phyloP scores from a whole-genome alignment of 2,329 filamentous ascomycete genomes.

The Falciphora oryzae region DNA sequence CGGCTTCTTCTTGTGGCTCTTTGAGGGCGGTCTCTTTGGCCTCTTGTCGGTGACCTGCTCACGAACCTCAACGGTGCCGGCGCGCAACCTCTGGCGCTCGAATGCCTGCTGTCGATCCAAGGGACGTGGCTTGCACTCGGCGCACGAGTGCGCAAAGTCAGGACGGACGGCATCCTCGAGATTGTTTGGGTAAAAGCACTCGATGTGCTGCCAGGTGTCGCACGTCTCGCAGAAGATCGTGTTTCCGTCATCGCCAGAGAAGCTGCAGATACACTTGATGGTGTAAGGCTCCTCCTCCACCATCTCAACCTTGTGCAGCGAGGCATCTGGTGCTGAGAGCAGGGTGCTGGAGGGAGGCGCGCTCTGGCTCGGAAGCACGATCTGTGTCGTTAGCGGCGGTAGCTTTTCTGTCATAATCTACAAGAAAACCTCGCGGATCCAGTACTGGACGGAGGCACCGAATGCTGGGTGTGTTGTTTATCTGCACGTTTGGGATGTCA shows the following conservation, averaged over 20 bases:
- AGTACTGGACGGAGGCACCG: conserved; percentile 13
- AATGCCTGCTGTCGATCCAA: conserved; percentile 71
- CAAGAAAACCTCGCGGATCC: conserved; percentile 36
- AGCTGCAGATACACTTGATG: conserved; percentile 97
- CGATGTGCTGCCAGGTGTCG: conserved; percentile 97
- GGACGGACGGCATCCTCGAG: conserved; percentile 65
- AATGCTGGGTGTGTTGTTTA: conserved; percentile 44
- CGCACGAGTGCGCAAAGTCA: conserved; percentile 76
- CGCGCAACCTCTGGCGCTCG: conserved; percentile 61
- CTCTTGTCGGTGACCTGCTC: conserved; percentile 59
- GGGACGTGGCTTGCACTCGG: conserved; percentile 74
- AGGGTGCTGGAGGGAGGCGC: conserved; percentile 34
- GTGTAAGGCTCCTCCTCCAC: conserved; percentile 81
- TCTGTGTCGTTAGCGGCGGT: conserved; percentile 47
- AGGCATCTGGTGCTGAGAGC: conserved; percentile 33
- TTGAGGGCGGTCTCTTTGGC: conserved; percentile 66
- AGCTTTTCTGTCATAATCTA: conserved; percentile 60
- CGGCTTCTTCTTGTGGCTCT: conserved; percentile 82
- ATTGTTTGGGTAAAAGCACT: conserved; percentile 83
- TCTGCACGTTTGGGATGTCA: conserved; percentile 48
- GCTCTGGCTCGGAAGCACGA: conserved; percentile 49
- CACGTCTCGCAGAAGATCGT: conserved; percentile 95
- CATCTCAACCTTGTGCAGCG: conserved; percentile 42
- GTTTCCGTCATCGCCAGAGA: conserved; percentile 90
- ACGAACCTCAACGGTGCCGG: conserved; percentile 35